Percentiles rank a stretch among this genome's conserved stretches.
phyloP scores from a whole-genome alignment of 2,329 filamentous ascomycete genomes.

The Ceratocystis eucalypticola region DNA sequence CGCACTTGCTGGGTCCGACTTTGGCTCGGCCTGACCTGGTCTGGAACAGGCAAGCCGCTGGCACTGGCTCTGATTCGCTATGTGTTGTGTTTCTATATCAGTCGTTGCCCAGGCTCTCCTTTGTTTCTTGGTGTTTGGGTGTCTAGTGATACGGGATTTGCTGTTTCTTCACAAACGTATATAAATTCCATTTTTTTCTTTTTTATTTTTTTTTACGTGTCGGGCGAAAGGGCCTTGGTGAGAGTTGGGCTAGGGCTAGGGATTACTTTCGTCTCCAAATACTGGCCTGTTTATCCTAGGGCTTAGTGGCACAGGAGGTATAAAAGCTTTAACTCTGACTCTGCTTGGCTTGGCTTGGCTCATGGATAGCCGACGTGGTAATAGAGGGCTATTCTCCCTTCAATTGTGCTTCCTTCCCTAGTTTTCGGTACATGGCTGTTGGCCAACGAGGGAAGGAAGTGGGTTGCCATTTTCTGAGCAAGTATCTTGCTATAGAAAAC shows the following conservation, averaged over 20 bases:
- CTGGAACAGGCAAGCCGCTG: neutral
- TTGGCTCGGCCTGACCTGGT: neutral
- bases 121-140: neutral
- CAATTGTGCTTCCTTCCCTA: constrained; percentile 3
- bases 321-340: too few species aligned
- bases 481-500: neutral
- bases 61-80: neutral
- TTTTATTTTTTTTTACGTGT: neutral
- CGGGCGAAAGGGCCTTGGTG: neutral
- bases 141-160: too few species aligned
- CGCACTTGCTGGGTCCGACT: neutral
- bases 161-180: too few species aligned
- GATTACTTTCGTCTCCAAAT: neutral
- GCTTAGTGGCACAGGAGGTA: neutral
- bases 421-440: constrained; percentile 9
- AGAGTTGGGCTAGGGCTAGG: neutral
- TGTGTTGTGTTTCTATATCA: neutral
- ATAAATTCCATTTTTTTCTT: neutral
- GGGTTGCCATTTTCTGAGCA: neutral
- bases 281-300: neutral
- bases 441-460: neutral
- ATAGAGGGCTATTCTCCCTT: neutral
- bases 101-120: neutral
- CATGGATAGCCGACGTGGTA: neutral
- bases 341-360: neutral